Percentiles rank a stretch among this genome's conserved stretches.
Evolutionary conservation across 1,284 basidiomycete genomes (phyloP).

Genomic region (Hymenochaete sp.): DNA sequence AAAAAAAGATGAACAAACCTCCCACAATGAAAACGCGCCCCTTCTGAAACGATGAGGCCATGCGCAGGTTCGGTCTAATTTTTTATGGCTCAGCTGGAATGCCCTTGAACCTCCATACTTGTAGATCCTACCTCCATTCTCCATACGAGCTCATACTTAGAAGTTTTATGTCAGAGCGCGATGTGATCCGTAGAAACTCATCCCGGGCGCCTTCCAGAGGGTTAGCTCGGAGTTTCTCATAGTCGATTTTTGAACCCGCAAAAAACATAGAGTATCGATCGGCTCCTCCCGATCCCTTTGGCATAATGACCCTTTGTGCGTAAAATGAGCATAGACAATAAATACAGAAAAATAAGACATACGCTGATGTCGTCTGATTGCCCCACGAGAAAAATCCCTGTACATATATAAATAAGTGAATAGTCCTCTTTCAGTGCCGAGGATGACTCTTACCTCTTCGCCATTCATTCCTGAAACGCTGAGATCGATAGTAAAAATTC

Average conservation of each 20-base stretch:
- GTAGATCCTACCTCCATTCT: slow-evolving; percentile 12
- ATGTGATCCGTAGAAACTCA: neutral
- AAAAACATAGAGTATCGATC: too few species aligned
- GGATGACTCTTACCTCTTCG: too few species aligned
- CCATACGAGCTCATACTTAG: slow-evolving; percentile 4
- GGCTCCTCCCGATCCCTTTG: too few species aligned
- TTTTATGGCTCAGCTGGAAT: neutral
- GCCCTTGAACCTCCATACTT: neutral
- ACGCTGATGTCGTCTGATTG: too few species aligned
- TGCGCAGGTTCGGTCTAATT: slow-evolving; percentile 31
- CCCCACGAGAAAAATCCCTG: too few species aligned
- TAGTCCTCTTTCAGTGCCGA: too few species aligned
- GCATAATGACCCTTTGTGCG: too few species aligned
- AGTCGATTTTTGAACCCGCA: too few species aligned
- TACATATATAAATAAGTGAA: too few species aligned
- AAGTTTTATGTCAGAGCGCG: slow-evolving; percentile 3
- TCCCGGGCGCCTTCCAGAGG: neutral
- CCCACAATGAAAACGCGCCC: slow-evolving; percentile 32
- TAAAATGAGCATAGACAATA: too few species aligned
- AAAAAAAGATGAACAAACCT: slow-evolving; percentile 20
- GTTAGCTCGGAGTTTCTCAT: too few species aligned
- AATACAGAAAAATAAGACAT: too few species aligned
- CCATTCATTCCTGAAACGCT: slow-evolving; percentile 2
- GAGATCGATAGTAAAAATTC: slow-evolving; percentile 16
- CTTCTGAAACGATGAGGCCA: slow-evolving; percentile 30